A percentile compares a stretch with the other conserved stretches of the same genome.
Conservation (phyloP, 164 flowering plant genomes). For the Stephania cephalantha region DNA sequence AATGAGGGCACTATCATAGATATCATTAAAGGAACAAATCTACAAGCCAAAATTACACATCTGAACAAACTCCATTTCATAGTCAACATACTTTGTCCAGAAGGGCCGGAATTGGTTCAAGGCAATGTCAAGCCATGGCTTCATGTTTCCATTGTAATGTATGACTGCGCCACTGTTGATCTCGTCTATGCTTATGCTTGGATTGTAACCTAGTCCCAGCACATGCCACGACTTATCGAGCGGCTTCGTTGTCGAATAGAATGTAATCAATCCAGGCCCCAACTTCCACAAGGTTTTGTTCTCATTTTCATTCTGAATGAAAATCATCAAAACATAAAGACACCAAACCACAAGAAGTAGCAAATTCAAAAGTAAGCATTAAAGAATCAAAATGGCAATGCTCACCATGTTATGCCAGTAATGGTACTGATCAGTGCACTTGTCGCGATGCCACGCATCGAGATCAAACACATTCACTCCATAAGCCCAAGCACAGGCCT, state of each 20-base stretch:
- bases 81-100: constrained; percentile 88
- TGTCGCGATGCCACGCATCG: constrained; percentile 85
- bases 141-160: constrained; percentile 88
- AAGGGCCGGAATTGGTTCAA: constrained; percentile 72
- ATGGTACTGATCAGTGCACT: constrained; percentile 71
- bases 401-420: constrained; percentile 84
- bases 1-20: not conserved
- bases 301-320: constrained; percentile 42
- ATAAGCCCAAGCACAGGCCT: constrained; percentile 95
- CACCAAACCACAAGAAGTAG: not conserved
- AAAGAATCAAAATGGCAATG: constrained; percentile 1
- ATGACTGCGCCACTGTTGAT: constrained; percentile 83
- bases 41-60: constrained; percentile 93
- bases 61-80: constrained; percentile 84
- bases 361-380: not conserved
- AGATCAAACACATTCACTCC: constrained; percentile 92
- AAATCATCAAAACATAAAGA: constrained; percentile 7
- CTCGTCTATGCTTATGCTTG: constrained; percentile 88
- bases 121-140: constrained; percentile 97
- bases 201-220: constrained; percentile 86
- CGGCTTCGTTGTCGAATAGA: constrained; percentile 70
- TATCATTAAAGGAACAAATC: constrained; percentile 1
- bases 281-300: constrained; percentile 66
- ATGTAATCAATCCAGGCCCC: constrained; percentile 83
- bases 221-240: constrained; percentile 94